Evolutionary conservation across 306 rosid genomes (phyloP), one percentile per base, ranked within the genome.

Genomic region (Gynostemma pentaphyllum): DNA sequence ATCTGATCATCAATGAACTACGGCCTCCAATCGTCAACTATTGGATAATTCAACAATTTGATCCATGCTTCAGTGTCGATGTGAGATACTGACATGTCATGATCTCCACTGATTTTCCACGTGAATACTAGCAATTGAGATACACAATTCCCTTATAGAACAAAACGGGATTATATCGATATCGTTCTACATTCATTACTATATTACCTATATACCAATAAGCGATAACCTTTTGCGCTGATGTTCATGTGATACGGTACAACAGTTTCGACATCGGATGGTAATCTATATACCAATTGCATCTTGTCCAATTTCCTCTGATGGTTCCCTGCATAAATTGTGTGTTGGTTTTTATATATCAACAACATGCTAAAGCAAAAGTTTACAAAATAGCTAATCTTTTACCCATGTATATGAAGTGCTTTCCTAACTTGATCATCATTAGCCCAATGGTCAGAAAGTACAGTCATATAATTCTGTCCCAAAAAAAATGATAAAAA

Each of bases 11-110:
- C 69, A 50, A 76, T 69, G 27, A 15, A 4, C 95, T 92, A 86
- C 9, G 70, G 75, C 48, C 95, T 86, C 97, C 95, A 86, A 28
- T 82, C 87, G 29, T 82, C 85, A 1, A 80, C 71, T 9, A 89
- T 83, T 45, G 91, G 76, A 52, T 76, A 82, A 59, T 82, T 89
- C 22, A 82, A 66, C 29, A 72, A 49, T 77, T 80, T 80, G 50
- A 89, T 78, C 95, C 97, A 86, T 9, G 89, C 92, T 70, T 86
- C 78, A 13, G 89, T 86, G 0, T 49, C 81, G 56, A 84, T 18
- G 68, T 71, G 76, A 26, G 85, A 65, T 22, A 86, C 4, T 0
- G 0, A 0, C 64, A 77, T 12, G 72, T 86, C 97, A 63, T 86
- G 97, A 49, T 89, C 95, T 3, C 95, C 92, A 51, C 97, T 85